Conservation (phyloP, 768 basidiomycete genomes). For the Tulasnella sp. region DNA sequence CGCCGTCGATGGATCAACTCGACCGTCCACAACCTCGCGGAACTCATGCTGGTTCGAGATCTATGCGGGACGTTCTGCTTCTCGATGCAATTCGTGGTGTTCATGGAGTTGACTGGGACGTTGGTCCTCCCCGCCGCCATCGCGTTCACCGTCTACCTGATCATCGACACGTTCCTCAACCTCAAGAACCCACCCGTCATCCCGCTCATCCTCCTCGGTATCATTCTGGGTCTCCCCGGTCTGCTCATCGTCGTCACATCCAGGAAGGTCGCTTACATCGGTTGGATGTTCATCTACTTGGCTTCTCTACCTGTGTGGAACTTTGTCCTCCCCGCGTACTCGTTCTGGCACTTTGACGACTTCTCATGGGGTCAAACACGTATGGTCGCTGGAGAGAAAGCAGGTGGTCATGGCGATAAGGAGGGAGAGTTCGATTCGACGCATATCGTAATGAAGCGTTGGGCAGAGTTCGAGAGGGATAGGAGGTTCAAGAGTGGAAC, state of each 20-base stretch:
- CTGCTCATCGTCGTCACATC: constrained; percentile 92
- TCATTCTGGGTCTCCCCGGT: constrained; percentile 94
- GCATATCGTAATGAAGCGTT: constrained; percentile 97
- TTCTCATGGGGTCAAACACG: constrained; percentile 97
- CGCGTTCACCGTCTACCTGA: constrained; percentile 89
- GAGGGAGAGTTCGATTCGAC: constrained; percentile 95
- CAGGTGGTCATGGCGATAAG: constrained; percentile 72
- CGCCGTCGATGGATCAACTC: constrained; percentile 99
- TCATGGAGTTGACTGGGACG: constrained; percentile 96
- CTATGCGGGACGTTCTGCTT: constrained; percentile 99
- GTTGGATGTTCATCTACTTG: constrained; percentile 96
- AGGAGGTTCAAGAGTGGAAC: constrained; percentile 84
- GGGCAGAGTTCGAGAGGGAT: constrained; percentile 97
- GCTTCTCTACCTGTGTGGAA: constrained; percentile 95
- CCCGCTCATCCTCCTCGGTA: constrained; percentile 82
- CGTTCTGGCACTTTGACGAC: constrained; percentile 99
- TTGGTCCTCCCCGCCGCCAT: constrained; percentile 96
- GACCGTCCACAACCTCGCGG: constrained; percentile 94
- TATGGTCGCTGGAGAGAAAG: constrained; percentile 61
- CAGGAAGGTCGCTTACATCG: constrained; percentile 84
- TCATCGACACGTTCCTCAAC: constrained; percentile 80
- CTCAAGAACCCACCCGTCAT: constrained; percentile 52
- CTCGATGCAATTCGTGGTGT: constrained; percentile 98
- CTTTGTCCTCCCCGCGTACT: constrained; percentile 85
- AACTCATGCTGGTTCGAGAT: constrained; percentile 87